Base-by-base conservation (phyloP, 768 basidiomycete species). In the Ephemerocybe angulata region DNA sequence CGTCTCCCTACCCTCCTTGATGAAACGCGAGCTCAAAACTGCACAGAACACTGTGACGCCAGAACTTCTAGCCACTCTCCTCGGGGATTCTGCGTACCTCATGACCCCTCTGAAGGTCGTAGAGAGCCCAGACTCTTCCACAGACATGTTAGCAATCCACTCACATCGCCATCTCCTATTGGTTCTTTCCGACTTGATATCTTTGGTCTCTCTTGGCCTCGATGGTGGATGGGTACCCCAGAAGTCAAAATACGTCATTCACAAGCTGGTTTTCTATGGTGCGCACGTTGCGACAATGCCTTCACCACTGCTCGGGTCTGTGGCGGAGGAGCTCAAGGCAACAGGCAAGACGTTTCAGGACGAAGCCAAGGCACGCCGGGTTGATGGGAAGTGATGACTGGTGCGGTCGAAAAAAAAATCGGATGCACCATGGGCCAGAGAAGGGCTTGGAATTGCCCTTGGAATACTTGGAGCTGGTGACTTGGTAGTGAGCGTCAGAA, bases 201-300 rank as follows among this genome's bases (percentile, higher is more conserved):
- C 60, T 8, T 62, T 87, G 28, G 84, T 80, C 65, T 59, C 59
- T 33, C 31, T 17, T 27, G 41, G 30, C 8, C 17, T 44, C 21
- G 49, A 42, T 8, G 44, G 7, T 21, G 56, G 12, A 19, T 37
- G 40, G 35, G 50, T 30, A 27, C 48, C 52, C 28, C 49, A 46
- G 24, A 47, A 41, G 11, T 50, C 49, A 35, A 74, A 71, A 49
- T 80, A 79, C 60, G 67, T 81, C 47, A 65, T 73, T 8, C 82
- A 82, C 60, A 92, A 90, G 69, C 60, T 90, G 24, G 66, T 75
- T 13, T 92, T 86, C 69, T 92, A 91, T 58, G 82, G 82, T 4
- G 86, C 85, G 6, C 80, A 86, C 60, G 64, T 84, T 6, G 55
- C 81, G 21, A 74, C 79, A 1, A 77, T 73, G n/a, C 79, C 86